phyloP scores from a whole-genome alignment of 352 stramenopile species.

The Phytopythium sindhum region DNA sequence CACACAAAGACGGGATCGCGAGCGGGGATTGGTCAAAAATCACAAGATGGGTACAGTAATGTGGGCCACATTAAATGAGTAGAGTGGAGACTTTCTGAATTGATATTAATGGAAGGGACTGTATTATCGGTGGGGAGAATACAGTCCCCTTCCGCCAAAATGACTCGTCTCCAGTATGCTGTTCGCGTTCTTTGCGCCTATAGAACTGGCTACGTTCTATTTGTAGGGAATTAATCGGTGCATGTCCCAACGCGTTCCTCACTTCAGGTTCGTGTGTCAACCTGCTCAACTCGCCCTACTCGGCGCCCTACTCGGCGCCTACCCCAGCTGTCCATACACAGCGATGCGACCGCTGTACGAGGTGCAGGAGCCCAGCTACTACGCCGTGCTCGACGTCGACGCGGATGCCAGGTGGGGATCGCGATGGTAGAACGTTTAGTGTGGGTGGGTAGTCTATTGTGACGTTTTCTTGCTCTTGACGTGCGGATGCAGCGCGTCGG shows the following conservation, averaged over 20 bases:
- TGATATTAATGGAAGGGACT: too few species aligned
- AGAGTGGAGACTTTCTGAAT: too few species aligned
- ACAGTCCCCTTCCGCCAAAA: too few species aligned
- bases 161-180: too few species aligned
- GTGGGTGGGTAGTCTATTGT: background rate
- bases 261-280: background rate
- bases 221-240: too few species aligned
- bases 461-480: background rate
- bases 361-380: slow-evolving; percentile 58
- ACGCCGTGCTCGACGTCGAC: slow-evolving; percentile 65
- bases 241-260: background rate
- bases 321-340: too few species aligned
- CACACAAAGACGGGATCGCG: background rate
- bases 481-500: slow-evolving; percentile 56
- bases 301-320: too few species aligned
- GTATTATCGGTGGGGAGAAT: too few species aligned
- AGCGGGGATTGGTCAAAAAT: background rate
- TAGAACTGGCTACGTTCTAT: too few species aligned
- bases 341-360: slow-evolving; percentile 32
- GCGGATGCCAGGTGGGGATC: slow-evolving; percentile 40
- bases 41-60: background rate
- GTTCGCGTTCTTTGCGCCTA: too few species aligned
- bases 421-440: background rate
- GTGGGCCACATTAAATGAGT: too few species aligned
- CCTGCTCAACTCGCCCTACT: background rate